A percentile compares a stretch with the other conserved stretches of the same genome.
Evolutionary conservation across 371 early-diverging fungal species (phyloP).

Genomic region (Zopfochytrium polystomum): DNA sequence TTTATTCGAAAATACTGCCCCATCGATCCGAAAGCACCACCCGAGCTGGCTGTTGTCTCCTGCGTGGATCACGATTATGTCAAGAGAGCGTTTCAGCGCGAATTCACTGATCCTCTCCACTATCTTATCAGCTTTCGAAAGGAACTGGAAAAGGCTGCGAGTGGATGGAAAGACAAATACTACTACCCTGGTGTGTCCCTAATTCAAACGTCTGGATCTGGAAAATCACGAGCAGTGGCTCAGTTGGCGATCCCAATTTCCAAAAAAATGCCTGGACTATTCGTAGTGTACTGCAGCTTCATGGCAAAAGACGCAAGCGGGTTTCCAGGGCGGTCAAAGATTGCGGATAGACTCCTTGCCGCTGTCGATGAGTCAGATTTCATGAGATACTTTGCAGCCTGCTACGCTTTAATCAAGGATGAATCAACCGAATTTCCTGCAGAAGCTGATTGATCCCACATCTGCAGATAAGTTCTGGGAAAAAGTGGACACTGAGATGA

Average conservation of each 20-base stretch:
- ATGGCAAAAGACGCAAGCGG: background rate
- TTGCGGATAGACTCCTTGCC: background rate
- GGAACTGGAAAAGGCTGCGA: background rate
- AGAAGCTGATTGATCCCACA: background rate
- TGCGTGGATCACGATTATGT: too few species aligned
- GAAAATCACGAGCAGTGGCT: background rate
- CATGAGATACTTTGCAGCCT: background rate
- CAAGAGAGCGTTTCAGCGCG: background rate
- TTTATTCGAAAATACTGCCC: too few species aligned
- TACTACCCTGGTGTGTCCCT: background rate
- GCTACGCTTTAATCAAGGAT: background rate
- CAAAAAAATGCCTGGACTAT: background rate
- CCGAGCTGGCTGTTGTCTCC: too few species aligned
- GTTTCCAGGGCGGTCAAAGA: background rate
- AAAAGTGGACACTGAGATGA: background rate
- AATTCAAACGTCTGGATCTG: background rate
- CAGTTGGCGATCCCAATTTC: too few species aligned
- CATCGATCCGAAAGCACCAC: too few species aligned
- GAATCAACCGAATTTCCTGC: background rate
- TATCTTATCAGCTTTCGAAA: background rate
- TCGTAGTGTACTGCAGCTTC: background rate
- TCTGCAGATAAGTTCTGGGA: background rate
- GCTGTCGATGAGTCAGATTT: background rate
- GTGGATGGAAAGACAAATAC: background rate
- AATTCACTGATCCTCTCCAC: background rate